Conservation (phyloP, 202 grass and related monocot species). For the Carex arenaria region DNA sequence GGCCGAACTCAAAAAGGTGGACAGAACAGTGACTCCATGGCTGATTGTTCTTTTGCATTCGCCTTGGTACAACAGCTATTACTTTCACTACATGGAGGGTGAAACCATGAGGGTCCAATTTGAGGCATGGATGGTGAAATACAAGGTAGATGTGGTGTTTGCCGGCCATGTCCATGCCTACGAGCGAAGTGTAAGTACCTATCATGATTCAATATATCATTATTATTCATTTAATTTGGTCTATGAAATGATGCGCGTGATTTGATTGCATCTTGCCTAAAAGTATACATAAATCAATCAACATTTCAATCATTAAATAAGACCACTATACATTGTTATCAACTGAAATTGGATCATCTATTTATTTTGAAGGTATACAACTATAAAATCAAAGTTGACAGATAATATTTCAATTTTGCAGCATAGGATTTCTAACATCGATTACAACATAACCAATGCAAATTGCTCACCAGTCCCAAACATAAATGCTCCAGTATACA, state of each 20-base stretch:
- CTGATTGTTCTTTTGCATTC: conserved; percentile 64
- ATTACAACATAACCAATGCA: conserved; percentile 32
- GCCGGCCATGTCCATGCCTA: conserved; percentile 81
- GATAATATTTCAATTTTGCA: background rate
- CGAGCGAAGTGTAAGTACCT: conserved; percentile 46
- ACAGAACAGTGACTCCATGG: conserved; percentile 59
- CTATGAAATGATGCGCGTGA: background rate
- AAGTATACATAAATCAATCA: background rate
- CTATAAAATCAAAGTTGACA: background rate
- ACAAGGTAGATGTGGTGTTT: conserved; percentile 66
- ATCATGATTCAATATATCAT: background rate
- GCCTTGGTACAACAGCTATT: conserved; percentile 82
- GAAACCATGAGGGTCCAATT: conserved; percentile 86
- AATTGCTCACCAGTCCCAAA: conserved; percentile 26
- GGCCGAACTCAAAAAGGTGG: conserved; percentile 37
- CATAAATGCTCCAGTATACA: conserved; percentile 31
- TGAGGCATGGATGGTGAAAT: conserved; percentile 61
- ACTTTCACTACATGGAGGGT: conserved; percentile 87
- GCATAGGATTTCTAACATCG: conserved; percentile 42
- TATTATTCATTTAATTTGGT: background rate
- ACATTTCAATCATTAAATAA: background rate
- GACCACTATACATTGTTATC: too few species aligned
- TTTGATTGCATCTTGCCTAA: background rate
- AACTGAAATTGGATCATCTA: background rate
- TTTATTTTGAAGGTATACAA: background rate